A percentile compares a stretch with the other conserved stretches of the same genome.
Conservation (phyloP, 1,284 basidiomycete species). For the Flammula alnicola region DNA sequence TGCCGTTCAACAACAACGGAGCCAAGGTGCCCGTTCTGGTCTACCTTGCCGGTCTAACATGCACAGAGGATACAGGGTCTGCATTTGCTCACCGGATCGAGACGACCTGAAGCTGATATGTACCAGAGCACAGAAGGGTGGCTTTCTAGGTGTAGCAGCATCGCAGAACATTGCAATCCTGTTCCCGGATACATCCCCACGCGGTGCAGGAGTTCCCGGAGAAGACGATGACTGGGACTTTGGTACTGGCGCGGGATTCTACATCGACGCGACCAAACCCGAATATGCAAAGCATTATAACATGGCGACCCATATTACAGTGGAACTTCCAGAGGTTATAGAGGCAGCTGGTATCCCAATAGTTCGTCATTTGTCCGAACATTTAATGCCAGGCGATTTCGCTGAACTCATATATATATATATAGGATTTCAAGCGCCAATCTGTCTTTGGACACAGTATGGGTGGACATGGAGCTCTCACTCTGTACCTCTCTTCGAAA, state of each 20-base stretch:
- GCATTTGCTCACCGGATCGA: constrained; percentile 21
- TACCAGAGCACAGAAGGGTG: constrained; percentile 84
- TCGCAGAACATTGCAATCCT: constrained; percentile 88
- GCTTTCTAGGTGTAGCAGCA: constrained; percentile 81
- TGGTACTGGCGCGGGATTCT: constrained; percentile 94
- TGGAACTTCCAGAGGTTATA: constrained; percentile 83
- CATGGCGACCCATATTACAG: constrained; percentile 85
- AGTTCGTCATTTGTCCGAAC: constrained; percentile 41
- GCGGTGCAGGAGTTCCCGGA: constrained; percentile 88
- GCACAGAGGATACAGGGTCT: constrained; percentile 94
- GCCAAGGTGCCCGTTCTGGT: constrained; percentile 81
- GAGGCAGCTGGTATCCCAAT: constrained; percentile 69
- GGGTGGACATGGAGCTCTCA: constrained; percentile 97
- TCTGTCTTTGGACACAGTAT: constrained; percentile 87
- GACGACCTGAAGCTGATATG: constrained; percentile 1
- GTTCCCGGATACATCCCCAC: constrained; percentile 95
- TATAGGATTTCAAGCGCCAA: constrained; percentile 69
- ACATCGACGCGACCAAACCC: constrained; percentile 85
- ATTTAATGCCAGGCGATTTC: not conserved
- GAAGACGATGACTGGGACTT: constrained; percentile 93
- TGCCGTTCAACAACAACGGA: constrained; percentile 67
- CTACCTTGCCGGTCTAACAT: constrained; percentile 93
- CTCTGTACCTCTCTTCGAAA: constrained; percentile 82
- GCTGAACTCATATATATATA: not conserved
- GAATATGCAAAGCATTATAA: constrained; percentile 88